Evolutionary conservation across 1,284 basidiomycete genomes (phyloP), one percentile per base, ranked within the genome.

Genomic region (Tilletiopsis washingtonensis): DNA sequence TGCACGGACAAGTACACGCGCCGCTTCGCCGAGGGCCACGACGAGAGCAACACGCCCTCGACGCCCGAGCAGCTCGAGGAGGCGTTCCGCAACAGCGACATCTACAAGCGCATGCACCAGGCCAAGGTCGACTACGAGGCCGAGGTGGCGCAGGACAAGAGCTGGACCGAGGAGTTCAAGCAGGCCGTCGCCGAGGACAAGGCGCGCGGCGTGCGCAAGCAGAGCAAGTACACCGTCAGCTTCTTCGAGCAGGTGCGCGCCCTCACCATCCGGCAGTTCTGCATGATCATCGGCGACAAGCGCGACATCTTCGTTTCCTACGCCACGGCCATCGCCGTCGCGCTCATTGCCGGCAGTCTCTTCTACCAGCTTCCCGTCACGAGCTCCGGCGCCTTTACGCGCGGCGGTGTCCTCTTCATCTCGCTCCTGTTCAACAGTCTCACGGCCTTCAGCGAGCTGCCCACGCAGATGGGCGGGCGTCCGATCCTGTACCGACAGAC

Each of bases 151-250:
- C 78, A 78, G 0, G 81, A 84, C 57, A 81, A 82, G 59, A 74
- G 76, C 0, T 56, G 62, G 15, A 82, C 84, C 54, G 82, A 62
- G 25, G 64, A 64, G 21, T 91, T 93, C 79, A 81, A 82, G 43
- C 76, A 78, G 17, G 86, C 88, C 2, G 86, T 89, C 20, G 73
- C 76, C 20, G 82, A 82, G 3, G 84, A 88, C 71, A 91, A 91
- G 78, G 84, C 87, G 74, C 81, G 79, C 47, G 84, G 87, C 20
- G 88, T 88, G 3, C 82, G 84, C 21, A 83, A 83, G 75, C 86
- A 85, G 76, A 87, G 84, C 56, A 85, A 88, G 3, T 93, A 91
- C 76, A 91, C 87, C 3, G 81, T 91, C 24, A 82, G 85, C 1
- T 88, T 48, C 41, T 39, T 39, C 14, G 25, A 44, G 4, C 65